These are phyloP conservation scores for Aspergillus niger DNA, from an alignment of 2,329 filamentous ascomycete species.

Conservation along the genomic window DNA sequence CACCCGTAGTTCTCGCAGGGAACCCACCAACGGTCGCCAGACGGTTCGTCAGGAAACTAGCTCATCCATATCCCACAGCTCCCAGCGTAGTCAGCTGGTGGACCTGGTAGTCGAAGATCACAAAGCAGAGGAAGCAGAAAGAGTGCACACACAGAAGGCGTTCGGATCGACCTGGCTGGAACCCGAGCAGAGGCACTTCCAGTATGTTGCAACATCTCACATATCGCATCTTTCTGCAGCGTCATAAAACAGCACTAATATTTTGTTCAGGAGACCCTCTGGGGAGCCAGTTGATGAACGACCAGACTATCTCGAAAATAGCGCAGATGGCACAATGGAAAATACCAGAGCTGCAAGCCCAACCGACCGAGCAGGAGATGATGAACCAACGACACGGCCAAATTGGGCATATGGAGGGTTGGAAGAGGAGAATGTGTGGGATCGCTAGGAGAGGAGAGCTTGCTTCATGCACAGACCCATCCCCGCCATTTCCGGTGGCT, in stretches of 20 bases:
- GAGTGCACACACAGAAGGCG: slow-evolving; percentile 63
- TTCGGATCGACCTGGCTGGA: slow-evolving; percentile 63
- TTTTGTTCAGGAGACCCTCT: slow-evolving; percentile 32
- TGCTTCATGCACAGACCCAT: not conserved
- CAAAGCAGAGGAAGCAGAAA: slow-evolving; percentile 62
- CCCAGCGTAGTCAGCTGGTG: slow-evolving; percentile 64
- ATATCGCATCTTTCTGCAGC: not conserved
- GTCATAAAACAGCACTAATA: slow-evolving; percentile 18
- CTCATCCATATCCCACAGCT: slow-evolving; percentile 55
- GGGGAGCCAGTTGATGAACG: slow-evolving; percentile 34
- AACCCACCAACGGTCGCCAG: slow-evolving; percentile 26
- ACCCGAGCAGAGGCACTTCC: slow-evolving; percentile 36
- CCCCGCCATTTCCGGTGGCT: not conserved
- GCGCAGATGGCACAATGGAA: not conserved
- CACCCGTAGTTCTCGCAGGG: slow-evolving; percentile 37
- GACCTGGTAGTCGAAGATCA: slow-evolving; percentile 68
- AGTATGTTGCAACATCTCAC: slow-evolving; percentile 28
- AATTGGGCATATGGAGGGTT: slow-evolving; percentile 35
- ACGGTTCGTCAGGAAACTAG: slow-evolving; percentile 33
- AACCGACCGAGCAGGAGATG: slow-evolving; percentile 10
- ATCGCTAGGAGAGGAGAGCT: slow-evolving; percentile 22
- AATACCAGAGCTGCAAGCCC: slow-evolving; percentile 1
- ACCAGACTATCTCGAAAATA: not conserved
- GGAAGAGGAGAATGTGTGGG: slow-evolving; percentile 43
- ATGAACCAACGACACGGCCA: slow-evolving; percentile 20